A percentile compares a stretch with the other conserved stretches of the same genome.
These are phyloP conservation scores for Imleria badia DNA, from an alignment of 768 basidiomycete species.

Conservation along the genomic window DNA sequence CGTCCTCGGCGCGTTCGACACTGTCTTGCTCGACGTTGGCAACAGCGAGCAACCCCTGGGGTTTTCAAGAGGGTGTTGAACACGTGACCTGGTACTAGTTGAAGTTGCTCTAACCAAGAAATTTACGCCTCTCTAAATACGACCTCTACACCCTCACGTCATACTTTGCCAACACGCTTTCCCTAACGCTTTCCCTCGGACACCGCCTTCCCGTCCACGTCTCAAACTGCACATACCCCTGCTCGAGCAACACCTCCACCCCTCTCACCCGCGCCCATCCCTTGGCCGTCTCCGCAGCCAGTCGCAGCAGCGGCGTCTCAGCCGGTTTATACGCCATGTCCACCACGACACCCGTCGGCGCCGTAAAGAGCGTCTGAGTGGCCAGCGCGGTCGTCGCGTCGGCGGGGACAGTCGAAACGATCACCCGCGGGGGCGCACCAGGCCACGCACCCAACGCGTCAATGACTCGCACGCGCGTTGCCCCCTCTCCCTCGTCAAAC, in stretches of 20 bases:
- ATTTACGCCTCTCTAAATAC: too few relatives aligned
- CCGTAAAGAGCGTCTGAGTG: constrained; percentile 48
- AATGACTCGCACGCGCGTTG: constrained; percentile 56
- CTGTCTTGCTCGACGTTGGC: background rate
- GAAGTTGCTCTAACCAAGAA: too few relatives aligned
- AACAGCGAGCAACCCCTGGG: background rate
- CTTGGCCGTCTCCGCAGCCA: constrained; percentile 52
- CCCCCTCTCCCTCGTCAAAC: constrained; percentile 44
- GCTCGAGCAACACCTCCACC: constrained; percentile 82
- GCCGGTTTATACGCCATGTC: constrained; percentile 96
- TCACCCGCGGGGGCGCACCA: constrained; percentile 58
- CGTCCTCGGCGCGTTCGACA: background rate
- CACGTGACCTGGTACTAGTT: too few relatives aligned
- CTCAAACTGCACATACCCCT: constrained; percentile 84
- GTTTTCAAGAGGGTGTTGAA: background rate
- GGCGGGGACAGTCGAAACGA: constrained; percentile 89
- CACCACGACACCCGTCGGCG: constrained; percentile 71
- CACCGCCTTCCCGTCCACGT: constrained; percentile 73
- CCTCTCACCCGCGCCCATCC: constrained; percentile 78
- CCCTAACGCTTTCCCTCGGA: constrained; percentile 47
- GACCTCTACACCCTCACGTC: background rate
- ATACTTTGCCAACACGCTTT: constrained; percentile 51
- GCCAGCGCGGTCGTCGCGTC: constrained; percentile 46
- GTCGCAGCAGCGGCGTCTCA: constrained; percentile 71
- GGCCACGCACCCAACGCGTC: constrained; percentile 58